Evolutionary conservation across 2,329 filamentous ascomycete species (phyloP).

Genomic region (Akanthomyces dipterigenus): DNA sequence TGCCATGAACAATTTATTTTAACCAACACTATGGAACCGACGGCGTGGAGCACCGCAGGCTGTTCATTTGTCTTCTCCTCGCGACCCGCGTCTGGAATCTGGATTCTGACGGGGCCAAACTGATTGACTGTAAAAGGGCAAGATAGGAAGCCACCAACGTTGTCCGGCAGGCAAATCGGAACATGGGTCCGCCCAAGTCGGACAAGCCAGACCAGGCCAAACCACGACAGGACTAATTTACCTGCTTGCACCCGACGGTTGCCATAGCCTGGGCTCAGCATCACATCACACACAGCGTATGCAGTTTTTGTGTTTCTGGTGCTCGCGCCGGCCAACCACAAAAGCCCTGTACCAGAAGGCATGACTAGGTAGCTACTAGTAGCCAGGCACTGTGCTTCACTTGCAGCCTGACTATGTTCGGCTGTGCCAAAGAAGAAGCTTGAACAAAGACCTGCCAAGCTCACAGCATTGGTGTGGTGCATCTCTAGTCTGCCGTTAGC

Average conservation of each 20-base stretch:
- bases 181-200: neutral
- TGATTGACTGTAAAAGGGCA: neutral
- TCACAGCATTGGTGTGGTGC: neutral
- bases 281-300: neutral
- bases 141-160: neutral
- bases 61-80: neutral
- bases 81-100: neutral
- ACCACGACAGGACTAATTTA: neutral
- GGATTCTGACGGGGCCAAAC: neutral
- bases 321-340: neutral
- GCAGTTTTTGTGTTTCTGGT: neutral
- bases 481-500: neutral
- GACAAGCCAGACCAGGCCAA: neutral
- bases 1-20: neutral
- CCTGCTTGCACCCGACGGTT: neutral
- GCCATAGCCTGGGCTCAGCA: neutral
- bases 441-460: neutral
- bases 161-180: slow-evolving; percentile 1
- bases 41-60: neutral
- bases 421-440: neutral
- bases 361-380: neutral
- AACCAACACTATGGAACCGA: neutral
- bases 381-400: no score
- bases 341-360: neutral
- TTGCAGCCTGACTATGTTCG: neutral